Base-by-base conservation (phyloP, 371 early-diverging fungal genomes). In the Conidiobolus incongruus region DNA sequence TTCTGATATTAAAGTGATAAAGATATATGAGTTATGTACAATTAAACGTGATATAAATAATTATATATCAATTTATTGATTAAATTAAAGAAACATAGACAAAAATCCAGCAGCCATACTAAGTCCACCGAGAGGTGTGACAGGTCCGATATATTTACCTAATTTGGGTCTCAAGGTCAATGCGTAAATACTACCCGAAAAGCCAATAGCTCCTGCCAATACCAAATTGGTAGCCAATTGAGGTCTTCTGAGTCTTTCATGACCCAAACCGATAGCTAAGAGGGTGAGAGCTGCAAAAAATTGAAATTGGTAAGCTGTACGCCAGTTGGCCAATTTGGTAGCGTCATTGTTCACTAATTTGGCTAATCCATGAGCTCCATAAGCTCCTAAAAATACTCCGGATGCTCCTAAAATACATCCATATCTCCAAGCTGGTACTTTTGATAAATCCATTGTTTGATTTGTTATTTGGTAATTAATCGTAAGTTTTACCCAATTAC, bases 111-210 rank as follows among this genome's bases (percentile, higher is more conserved):
- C 70, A 38, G 75, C 69, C 55, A 83, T 52, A 3, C 61, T 49
- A 4, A 77, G 12, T 12, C 84, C 85, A 31, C 84, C 84, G 12
- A 84, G 52, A 10, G 84, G 84, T 0, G 84, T 81, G 1, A 74
- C 55, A 0, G 77, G 78, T 0, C 77, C 81, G 13, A 84, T 44
- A n/a, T 52, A 51, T 36, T 59, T 49, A 46, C 59, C 62, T 15
- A 30, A 44, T 0, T 62, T 54, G 4, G 60, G 54, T 16, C 66
- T 53, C 11, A 75, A 49, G 7, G 65, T 62, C 28, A 75, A 51
- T 1, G 61, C 41, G 40, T 77, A 76, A 19, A 77, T 74, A 11
- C 67, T 56, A 5, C 76, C 78, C 34, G 67, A 75, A 49, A 82
- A 82, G 50, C 71, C 53, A 8, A 59, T 29, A 0, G 75, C 72